Base-by-base conservation (phyloP, 2,329 filamentous ascomycete genomes). In the Cryphonectria carpinicola region DNA sequence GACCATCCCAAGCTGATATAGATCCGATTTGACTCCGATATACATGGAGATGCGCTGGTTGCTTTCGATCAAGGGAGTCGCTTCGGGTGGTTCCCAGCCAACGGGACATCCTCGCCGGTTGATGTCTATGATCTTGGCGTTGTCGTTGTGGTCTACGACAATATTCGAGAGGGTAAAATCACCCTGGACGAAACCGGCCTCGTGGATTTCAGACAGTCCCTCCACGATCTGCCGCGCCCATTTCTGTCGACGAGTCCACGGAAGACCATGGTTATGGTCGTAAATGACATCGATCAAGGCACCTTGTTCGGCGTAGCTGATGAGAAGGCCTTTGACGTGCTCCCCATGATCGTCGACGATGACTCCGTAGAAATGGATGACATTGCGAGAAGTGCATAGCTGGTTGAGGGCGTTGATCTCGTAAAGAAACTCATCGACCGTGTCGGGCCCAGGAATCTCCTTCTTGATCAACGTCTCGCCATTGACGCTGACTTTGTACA, bases 91-190 rank as follows among this genome's bases (percentile, higher is more conserved):
- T 75, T 99, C 96, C 96, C 96, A 99, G 35, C 95, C 95, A 5
- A 98, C 93, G 0, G 96, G 96, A 77, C 96, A 99, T n/a, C 96
- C 96, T 76, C 96, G 88, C 69, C 96, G 88, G 82, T 99, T 99
- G 83, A 99, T 98, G 80, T 99, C 96, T 78, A 99, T 99, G 75
- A 99, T 98, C 77, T 97, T 95, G 11, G 95, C 96, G 77, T 98
- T 88, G 77, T 94, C 91, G 60, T 92, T 82, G 17, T 87, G 86
- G 79, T 98, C 94, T 76, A 99, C 92, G 72, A 99, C 96, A 74
- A 99, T 97, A 78, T 99, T 99, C 6, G 95, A 97, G 39, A 99
- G 85, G 0, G 96, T 99, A 74, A 99, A 98, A 78, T 99, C 96
- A 35, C 96, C 96, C 78, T 99, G 96, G 14, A 99, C 96, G 79